A percentile compares a stretch with the other conserved stretches of the same genome.
phyloP scores from a whole-genome alignment of 139 green algal genomes.

The Micractinium sp. region DNA sequence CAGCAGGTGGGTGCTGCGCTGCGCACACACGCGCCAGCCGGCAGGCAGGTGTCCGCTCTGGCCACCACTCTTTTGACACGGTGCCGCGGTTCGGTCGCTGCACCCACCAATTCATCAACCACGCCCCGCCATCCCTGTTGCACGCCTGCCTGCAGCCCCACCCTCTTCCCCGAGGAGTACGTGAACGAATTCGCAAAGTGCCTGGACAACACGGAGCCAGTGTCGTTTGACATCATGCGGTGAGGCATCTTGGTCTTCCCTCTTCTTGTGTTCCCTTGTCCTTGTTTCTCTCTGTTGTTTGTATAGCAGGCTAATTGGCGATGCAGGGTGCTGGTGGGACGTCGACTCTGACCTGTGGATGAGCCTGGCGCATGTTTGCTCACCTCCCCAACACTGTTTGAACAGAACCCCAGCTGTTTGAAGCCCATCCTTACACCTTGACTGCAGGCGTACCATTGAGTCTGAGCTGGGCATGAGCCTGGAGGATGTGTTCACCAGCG shows the following conservation, averaged over 20 bases:
- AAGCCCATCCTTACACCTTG: background rate
- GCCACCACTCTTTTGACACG: background rate
- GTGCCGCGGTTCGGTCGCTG: no score
- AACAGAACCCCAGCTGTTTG: no score
- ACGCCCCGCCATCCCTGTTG: background rate
- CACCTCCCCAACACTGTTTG: background rate
- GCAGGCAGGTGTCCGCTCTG: background rate
- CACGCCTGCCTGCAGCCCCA: constrained; percentile 77
- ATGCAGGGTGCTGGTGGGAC: background rate
- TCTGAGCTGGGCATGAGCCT: constrained; percentile 74
- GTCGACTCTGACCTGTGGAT: background rate
- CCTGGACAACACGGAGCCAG: constrained; percentile 79
- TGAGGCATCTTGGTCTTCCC: background rate
- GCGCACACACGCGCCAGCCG: background rate
- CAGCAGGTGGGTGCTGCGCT: constrained; percentile 13
- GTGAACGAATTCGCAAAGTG: constrained; percentile 97
- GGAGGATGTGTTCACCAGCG: constrained; percentile 80
- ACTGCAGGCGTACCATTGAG: constrained; percentile 52
- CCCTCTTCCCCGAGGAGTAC: constrained; percentile 95
- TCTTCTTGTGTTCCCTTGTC: no score
- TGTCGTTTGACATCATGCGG: constrained; percentile 80
- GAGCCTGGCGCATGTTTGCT: no score
- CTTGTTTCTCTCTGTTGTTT: no score
- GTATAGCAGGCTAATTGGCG: no score
- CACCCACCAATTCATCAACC: background rate